Evolutionary conservation across 2,329 filamentous ascomycete species (phyloP).

Genomic region (Juglanconis sp.): DNA sequence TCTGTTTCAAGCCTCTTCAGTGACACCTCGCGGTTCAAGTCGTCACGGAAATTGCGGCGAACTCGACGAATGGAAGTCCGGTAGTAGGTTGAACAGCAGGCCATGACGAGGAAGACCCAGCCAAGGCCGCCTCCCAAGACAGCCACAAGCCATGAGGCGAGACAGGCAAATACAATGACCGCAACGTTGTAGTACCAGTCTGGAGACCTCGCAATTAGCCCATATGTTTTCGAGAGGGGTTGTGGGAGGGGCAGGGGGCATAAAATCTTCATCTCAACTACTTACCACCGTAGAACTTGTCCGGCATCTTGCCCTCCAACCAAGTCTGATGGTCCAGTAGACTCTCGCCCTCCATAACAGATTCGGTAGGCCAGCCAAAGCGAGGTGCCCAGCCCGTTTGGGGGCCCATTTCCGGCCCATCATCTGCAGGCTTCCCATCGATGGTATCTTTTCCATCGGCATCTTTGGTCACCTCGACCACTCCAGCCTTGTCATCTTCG

Average conservation of each 20-base stretch:
- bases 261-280: not conserved
- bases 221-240: not conserved
- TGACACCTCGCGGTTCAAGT: constrained; percentile 78
- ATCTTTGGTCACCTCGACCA: constrained; percentile 52
- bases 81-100: constrained; percentile 90
- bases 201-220: constrained; percentile 29
- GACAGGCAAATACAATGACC: constrained; percentile 89
- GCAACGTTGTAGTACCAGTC: constrained; percentile 98
- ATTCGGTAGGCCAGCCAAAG: constrained; percentile 68
- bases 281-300: constrained; percentile 85
- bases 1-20: constrained; percentile 87
- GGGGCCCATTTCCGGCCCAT: constrained; percentile 51
- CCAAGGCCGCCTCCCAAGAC: constrained; percentile 85
- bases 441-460: constrained; percentile 44
- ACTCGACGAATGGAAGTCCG: constrained; percentile 91
- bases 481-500: constrained; percentile 67
- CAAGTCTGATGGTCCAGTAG: constrained; percentile 85
- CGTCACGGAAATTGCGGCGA: constrained; percentile 92
- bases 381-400: constrained; percentile 84
- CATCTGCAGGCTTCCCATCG: constrained; percentile 51
- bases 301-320: constrained; percentile 78
- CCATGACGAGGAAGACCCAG: constrained; percentile 94
- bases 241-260: not conserved
- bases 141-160: constrained; percentile 86
- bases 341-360: constrained; percentile 58